These are phyloP conservation scores for Biscogniauxia marginata DNA, from an alignment of 2,329 filamentous ascomycete species.

Conservation along the genomic window DNA sequence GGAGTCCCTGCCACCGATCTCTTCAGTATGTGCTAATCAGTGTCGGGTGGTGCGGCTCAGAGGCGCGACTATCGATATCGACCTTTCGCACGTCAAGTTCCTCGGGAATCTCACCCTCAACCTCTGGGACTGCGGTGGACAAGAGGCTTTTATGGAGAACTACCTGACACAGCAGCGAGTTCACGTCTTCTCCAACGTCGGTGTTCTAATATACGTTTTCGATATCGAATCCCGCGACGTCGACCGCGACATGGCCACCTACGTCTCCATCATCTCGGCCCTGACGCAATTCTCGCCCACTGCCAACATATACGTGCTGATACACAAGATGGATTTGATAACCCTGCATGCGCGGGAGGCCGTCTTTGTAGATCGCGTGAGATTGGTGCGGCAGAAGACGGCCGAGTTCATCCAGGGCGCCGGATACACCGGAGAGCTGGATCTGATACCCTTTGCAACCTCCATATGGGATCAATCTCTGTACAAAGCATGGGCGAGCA, in stretches of 20 bases:
- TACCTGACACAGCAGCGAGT: slow-evolving; percentile 94
- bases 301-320: slow-evolving; percentile 88
- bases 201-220: slow-evolving; percentile 98
- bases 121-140: slow-evolving; percentile 97
- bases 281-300: slow-evolving; percentile 78
- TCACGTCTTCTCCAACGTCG: slow-evolving; percentile 95
- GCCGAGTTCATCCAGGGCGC: slow-evolving; percentile 48
- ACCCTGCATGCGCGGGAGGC: slow-evolving; percentile 74
- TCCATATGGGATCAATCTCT: slow-evolving; percentile 98
- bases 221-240: slow-evolving; percentile 96
- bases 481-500: slow-evolving; percentile 97
- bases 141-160: slow-evolving; percentile 98
- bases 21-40: not conserved
- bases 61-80: slow-evolving; percentile 96
- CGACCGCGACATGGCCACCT: slow-evolving; percentile 88
- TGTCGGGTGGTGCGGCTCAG: slow-evolving; percentile 19
- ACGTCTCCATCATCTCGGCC: slow-evolving; percentile 85
- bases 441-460: slow-evolving; percentile 86
- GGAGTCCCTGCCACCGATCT: not conserved
- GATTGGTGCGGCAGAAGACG: slow-evolving; percentile 74
- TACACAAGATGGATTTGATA: slow-evolving; percentile 99
- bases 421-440: slow-evolving; percentile 47
- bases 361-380: slow-evolving; percentile 81
- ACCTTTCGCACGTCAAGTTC: slow-evolving; percentile 98
- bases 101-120: slow-evolving; percentile 96